Conservation (phyloP, 208 protist genomes). For the Leishmania braziliensis region DNA sequence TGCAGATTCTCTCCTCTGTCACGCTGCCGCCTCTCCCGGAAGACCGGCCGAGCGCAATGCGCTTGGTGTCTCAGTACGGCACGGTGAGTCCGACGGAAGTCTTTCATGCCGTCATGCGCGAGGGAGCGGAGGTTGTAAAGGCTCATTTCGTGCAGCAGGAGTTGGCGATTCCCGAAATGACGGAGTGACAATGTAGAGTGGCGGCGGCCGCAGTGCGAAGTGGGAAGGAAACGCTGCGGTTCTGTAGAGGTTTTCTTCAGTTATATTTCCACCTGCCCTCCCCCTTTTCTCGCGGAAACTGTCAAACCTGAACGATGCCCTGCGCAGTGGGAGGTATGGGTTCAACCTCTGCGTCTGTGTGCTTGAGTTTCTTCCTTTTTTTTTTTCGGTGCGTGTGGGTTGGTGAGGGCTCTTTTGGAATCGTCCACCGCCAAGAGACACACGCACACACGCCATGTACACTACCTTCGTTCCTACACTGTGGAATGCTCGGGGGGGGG, state of each 20-base stretch:
- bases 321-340: neutral
- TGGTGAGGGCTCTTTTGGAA: neutral
- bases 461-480: neutral
- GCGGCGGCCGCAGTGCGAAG: neutral
- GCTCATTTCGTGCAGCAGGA: constrained; percentile 31
- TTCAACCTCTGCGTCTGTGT: too few species aligned
- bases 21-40: constrained; percentile 28
- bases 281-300: neutral
- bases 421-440: neutral
- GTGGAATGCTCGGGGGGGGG: neutral
- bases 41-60: constrained; percentile 24
- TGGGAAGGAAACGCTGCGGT: neutral
- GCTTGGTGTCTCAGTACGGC: constrained; percentile 37
- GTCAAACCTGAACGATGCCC: neutral
- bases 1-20: constrained; percentile 6
- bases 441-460: constrained; percentile 6
- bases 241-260: neutral
- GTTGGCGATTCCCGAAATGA: constrained; percentile 21
- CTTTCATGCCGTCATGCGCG: constrained; percentile 22
- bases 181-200: constrained; percentile 7
- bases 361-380: neutral
- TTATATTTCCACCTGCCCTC: neutral
- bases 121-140: constrained; percentile 28
- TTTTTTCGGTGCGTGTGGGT: neutral
- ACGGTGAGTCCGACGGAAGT: constrained; percentile 10